Evolutionary conservation across 2,329 filamentous ascomycete species (phyloP).

Genomic region (Aspergillus ruber): DNA sequence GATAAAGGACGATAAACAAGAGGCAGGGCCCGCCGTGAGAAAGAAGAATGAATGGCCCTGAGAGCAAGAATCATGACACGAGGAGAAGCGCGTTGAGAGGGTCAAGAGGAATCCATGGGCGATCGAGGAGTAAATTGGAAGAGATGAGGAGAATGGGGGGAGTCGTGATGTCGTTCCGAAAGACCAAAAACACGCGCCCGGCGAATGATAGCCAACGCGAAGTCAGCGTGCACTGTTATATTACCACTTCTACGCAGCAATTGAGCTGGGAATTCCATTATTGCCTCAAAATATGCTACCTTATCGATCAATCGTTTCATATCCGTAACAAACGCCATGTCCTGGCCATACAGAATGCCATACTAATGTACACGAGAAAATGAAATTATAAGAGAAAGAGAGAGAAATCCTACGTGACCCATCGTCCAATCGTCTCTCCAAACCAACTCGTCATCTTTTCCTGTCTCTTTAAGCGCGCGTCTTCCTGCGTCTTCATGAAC

Average conservation of each 20-base stretch:
- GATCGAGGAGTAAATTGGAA: neutral
- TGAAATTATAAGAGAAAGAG: slow-evolving; percentile 1
- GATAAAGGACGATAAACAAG: neutral
- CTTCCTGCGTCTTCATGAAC: slow-evolving; percentile 32
- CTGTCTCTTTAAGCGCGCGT: slow-evolving; percentile 30
- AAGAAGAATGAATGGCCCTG: neutral
- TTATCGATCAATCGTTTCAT: neutral
- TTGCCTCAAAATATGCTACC: no score
- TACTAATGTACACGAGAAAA: slow-evolving; percentile 9
- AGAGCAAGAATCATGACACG: neutral
- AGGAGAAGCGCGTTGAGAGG: neutral
- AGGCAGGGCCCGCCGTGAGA: neutral
- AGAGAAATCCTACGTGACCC: slow-evolving; percentile 24
- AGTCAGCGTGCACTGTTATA: neutral
- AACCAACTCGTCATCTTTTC: slow-evolving; percentile 37
- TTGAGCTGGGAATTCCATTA: neutral
- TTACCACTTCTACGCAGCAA: neutral
- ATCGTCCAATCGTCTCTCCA: slow-evolving; percentile 39
- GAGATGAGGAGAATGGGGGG: neutral
- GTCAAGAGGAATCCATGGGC: neutral
- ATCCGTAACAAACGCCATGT: neutral
- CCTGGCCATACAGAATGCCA: neutral
- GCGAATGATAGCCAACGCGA: slow-evolving; percentile 7
- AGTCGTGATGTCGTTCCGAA: slow-evolving; percentile 17
- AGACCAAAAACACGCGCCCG: slow-evolving; percentile 1